Percentiles rank a stretch among this genome's conserved stretches.
These are phyloP conservation scores for Umbelopsis sp. DNA, from an alignment of 192 early-diverging fungal species.

Conservation along the genomic window DNA sequence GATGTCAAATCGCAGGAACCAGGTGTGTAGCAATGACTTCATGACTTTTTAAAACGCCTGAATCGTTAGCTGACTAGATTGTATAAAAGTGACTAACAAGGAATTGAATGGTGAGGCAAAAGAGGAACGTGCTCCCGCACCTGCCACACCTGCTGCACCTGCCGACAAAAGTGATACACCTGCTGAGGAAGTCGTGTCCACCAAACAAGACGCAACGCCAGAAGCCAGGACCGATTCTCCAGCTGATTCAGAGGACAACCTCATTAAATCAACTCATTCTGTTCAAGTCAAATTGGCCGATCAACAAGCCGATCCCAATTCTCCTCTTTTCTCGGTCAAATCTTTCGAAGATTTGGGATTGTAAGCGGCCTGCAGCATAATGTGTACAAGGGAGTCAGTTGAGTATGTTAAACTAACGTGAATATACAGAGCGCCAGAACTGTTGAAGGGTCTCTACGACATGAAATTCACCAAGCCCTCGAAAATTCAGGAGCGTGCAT, in stretches of 20 bases:
- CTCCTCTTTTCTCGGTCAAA: slow-evolving; percentile 79
- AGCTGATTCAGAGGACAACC: slow-evolving; percentile 16
- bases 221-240: not conserved
- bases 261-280: slow-evolving; percentile 50
- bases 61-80: too few relatives aligned
- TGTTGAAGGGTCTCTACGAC: slow-evolving; percentile 91
- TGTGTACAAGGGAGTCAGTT: not conserved
- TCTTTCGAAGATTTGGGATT: slow-evolving; percentile 79
- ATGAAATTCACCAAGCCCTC: slow-evolving; percentile 94
- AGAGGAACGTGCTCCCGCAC: not conserved
- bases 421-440: slow-evolving; percentile 64
- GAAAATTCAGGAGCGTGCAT: slow-evolving; percentile 94
- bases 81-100: too few relatives aligned
- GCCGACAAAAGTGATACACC: not conserved
- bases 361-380: slow-evolving; percentile 31
- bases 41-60: too few relatives aligned
- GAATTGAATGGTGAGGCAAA: not conserved
- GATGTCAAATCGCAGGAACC: too few relatives aligned
- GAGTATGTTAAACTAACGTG: not conserved
- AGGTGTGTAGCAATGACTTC: too few relatives aligned
- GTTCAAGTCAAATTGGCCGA: slow-evolving; percentile 58
- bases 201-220: not conserved
- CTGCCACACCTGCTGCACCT: not conserved
- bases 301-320: slow-evolving; percentile 71
- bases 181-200: not conserved